Evolutionary conservation across 352 stramenopile genomes (phyloP).

Genomic region (Globisporangium cystogenes): DNA sequence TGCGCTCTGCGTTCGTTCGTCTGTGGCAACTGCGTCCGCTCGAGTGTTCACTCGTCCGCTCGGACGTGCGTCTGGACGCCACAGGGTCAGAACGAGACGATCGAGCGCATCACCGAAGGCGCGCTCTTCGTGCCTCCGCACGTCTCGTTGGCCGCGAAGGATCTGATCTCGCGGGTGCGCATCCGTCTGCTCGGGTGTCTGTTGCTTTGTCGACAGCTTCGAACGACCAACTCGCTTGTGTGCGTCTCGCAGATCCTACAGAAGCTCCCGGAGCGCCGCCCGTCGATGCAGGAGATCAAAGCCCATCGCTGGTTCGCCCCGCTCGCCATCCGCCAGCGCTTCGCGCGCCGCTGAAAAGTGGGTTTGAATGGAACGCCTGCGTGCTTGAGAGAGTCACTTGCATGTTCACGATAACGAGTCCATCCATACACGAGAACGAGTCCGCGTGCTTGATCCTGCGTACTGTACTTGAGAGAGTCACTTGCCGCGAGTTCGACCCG

Average conservation of each 20-base stretch:
- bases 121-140: slow-evolving; percentile 54
- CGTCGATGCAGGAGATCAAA: slow-evolving; percentile 67
- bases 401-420: too few relatives aligned
- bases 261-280: slow-evolving; percentile 53
- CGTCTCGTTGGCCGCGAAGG: slow-evolving; percentile 63
- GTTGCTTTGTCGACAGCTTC: background rate
- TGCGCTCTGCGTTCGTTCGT: too few relatives aligned
- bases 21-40: too few relatives aligned
- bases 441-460: too few relatives aligned
- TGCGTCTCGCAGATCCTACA: slow-evolving; percentile 50
- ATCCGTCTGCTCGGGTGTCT: background rate
- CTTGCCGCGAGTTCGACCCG: too few relatives aligned
- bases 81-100: slow-evolving; percentile 93
- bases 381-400: too few relatives aligned
- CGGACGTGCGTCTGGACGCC: background rate
- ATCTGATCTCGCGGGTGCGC: slow-evolving; percentile 62
- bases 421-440: too few relatives aligned
- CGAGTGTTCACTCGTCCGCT: background rate
- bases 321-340: slow-evolving; percentile 42
- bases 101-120: slow-evolving; percentile 92
- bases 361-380: slow-evolving; percentile 7
- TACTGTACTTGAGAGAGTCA: too few relatives aligned
- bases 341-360: slow-evolving; percentile 19
- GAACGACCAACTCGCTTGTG: background rate
- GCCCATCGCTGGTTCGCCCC: slow-evolving; percentile 72